Percentiles rank a stretch among this genome's conserved stretches.
phyloP scores from a whole-genome alignment of 768 basidiomycete species.

The Lentinula aciculospora region DNA sequence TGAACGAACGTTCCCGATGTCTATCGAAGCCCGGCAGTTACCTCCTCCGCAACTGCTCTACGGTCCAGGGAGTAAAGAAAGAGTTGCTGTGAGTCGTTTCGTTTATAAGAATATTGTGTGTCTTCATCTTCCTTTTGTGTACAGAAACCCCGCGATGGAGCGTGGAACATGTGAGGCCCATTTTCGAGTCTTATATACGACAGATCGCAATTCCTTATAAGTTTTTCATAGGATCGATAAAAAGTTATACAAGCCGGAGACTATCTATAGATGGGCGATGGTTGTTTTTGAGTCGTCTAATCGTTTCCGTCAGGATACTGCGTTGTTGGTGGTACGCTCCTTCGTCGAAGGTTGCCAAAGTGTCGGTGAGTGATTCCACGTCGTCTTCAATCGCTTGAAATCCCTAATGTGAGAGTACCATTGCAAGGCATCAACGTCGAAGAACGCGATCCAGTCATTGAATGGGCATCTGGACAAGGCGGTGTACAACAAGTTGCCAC shows the following conservation, averaged over 20 bases:
- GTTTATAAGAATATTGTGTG: not conserved
- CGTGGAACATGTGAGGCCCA: conserved; percentile 47
- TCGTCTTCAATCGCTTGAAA: too few species aligned
- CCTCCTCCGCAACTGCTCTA: conserved; percentile 44
- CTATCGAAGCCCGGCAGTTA: conserved; percentile 40
- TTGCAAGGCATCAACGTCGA: not conserved
- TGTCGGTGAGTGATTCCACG: not conserved
- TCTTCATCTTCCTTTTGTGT: not conserved
- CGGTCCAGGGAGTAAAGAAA: conserved; percentile 32
- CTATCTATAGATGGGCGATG: conserved; percentile 40
- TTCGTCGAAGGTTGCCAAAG: conserved; percentile 26
- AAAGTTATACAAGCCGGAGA: conserved; percentile 35
- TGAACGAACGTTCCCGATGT: conserved; percentile 22
- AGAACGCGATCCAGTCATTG: not conserved
- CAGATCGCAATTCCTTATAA: not conserved
- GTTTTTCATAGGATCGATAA: conserved; percentile 37
- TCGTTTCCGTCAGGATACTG: conserved; percentile 34
- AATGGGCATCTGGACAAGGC: not conserved
- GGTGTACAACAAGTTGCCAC: not conserved
- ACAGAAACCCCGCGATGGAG: conserved; percentile 36
- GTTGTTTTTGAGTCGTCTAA: conserved; percentile 43
- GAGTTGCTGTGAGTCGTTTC: conserved; percentile 33
- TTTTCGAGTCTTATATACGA: not conserved
- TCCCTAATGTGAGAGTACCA: too few species aligned
- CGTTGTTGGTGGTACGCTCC: conserved; percentile 31